Conservation (phyloP, 768 basidiomycete genomes). For the Rickenella mellea region DNA sequence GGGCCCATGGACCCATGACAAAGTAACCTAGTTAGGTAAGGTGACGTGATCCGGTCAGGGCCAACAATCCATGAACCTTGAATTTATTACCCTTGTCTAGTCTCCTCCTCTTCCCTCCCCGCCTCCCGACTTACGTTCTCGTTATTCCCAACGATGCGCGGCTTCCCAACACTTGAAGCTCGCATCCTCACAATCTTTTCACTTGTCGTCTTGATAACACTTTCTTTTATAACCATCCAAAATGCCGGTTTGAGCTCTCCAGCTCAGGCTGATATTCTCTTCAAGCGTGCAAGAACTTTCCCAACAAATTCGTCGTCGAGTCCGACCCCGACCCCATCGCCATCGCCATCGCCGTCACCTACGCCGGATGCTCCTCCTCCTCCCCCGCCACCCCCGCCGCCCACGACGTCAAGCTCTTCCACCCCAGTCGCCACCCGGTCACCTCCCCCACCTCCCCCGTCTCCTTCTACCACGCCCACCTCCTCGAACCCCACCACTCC, state of each 20-base stretch:
- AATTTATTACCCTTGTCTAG: no score
- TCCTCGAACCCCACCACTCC: not conserved
- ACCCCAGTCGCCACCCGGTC: not conserved
- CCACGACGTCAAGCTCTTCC: not conserved
- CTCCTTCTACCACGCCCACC: not conserved
- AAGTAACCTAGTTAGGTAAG: no score
- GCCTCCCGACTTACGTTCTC: no score
- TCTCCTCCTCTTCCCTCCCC: no score
- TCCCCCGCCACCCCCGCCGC: not conserved
- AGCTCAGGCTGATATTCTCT: not conserved
- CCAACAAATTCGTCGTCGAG: not conserved
- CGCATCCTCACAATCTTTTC: not conserved
- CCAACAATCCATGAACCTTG: no score
- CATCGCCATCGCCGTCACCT: not conserved
- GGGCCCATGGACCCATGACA: no score
- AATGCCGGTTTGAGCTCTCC: not conserved
- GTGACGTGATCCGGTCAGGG: no score
- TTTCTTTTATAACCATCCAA: not conserved
- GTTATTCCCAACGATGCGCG: no score
- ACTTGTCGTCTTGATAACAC: not conserved
- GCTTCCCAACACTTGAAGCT: no score
- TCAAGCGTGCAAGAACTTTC: not conserved
- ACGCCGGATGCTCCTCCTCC: not conserved
- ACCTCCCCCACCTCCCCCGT: not conserved
- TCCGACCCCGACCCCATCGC: not conserved